Conservation (phyloP, 176 grass and related monocot species). For the Elaeis guineensis region DNA sequence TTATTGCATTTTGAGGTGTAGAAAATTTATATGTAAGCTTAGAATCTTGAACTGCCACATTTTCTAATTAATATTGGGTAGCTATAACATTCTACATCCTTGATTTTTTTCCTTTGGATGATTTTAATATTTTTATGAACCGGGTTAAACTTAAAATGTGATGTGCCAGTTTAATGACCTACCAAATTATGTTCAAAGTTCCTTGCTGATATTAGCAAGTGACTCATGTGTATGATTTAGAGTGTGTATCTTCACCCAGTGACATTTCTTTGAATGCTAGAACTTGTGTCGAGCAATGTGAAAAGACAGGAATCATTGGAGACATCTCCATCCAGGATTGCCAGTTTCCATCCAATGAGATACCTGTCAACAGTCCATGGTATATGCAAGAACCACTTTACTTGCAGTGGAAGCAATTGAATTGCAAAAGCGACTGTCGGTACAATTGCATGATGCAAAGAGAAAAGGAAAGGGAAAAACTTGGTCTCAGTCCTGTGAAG, state of each 20-base stretch:
- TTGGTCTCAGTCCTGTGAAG: constrained; percentile 57
- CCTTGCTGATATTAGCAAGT: not conserved
- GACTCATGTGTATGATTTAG: constrained; percentile 10
- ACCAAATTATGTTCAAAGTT: not conserved
- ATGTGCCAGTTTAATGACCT: too few relatives aligned
- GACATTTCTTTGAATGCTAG: constrained; percentile 27
- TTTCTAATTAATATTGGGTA: too few relatives aligned
- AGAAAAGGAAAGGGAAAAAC: constrained; percentile 53
- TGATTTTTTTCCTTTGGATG: too few relatives aligned
- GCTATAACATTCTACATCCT: too few relatives aligned
- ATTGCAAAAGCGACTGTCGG: constrained; percentile 61
- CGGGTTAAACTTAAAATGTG: too few relatives aligned
- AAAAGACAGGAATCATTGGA: constrained; percentile 37
- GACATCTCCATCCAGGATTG: constrained; percentile 39
- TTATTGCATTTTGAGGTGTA: too few relatives aligned
- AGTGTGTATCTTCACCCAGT: not conserved
- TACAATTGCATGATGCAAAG: constrained; percentile 87
- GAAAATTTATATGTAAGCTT: too few relatives aligned
- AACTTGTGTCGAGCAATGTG: constrained; percentile 62
- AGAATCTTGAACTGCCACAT: too few relatives aligned
- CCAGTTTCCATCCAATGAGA: constrained; percentile 26
- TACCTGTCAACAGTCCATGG: constrained; percentile 41
- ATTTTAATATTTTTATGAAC: too few relatives aligned
- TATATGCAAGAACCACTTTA: constrained; percentile 54
- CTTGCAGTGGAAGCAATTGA: constrained; percentile 66